phyloP scores from a whole-genome alignment of 208 protist genomes.

The Wallacemonas sp. region DNA sequence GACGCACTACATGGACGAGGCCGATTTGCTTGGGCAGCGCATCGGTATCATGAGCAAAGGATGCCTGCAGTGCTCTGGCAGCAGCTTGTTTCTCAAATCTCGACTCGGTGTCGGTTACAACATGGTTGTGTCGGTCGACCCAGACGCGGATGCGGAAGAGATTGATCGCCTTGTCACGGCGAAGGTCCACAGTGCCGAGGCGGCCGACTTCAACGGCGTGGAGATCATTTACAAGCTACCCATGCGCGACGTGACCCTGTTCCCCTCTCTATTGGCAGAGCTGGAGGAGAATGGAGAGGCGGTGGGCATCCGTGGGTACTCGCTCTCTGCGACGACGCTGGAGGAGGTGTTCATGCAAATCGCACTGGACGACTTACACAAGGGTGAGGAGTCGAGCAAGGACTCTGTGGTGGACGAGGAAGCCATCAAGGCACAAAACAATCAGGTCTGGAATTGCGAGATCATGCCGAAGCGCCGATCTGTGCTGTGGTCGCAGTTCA shows the following conservation, averaged over 20 bases:
- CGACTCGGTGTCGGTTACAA: conserved; percentile 37
- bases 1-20: conserved; percentile 93
- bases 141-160: conserved; percentile 9
- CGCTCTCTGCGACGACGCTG: conserved; percentile 46
- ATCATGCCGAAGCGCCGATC: background rate
- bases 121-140: conserved; percentile 19
- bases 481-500: conserved; percentile 15
- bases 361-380: conserved; percentile 16
- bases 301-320: conserved; percentile 24
- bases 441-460: conserved; percentile 26
- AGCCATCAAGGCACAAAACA: background rate
- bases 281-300: conserved; percentile 19
- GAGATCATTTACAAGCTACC: conserved; percentile 34
- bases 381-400: background rate
- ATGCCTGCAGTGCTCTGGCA: conserved; percentile 38
- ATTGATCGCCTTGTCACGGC: conserved; percentile 13
- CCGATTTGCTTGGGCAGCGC: conserved; percentile 75
- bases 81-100: conserved; percentile 43
- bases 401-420: conserved; percentile 5
- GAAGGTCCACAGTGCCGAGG: conserved; percentile 16
- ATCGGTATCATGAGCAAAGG: conserved; percentile 86
- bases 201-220: background rate
- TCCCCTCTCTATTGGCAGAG: conserved; percentile 18
- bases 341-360: conserved; percentile 64
- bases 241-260: conserved; percentile 5